These are phyloP conservation scores for Schizonepeta tenuifolia DNA, from an alignment of 257 asterid species.

Conservation along the genomic window DNA sequence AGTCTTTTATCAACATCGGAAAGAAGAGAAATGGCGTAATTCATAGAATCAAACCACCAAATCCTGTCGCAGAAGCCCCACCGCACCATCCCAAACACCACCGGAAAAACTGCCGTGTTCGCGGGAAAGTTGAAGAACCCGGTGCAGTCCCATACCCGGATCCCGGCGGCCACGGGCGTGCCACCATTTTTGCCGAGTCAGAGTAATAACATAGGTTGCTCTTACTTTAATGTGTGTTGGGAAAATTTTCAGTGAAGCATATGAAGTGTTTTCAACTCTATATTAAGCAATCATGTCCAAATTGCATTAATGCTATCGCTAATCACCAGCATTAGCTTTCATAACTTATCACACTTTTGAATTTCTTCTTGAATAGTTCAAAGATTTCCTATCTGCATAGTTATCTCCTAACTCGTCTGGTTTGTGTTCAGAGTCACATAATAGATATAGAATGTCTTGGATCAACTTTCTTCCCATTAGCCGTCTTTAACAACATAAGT, in stretches of 20 bases:
- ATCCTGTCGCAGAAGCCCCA: too few species aligned
- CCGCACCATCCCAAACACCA: too few species aligned
- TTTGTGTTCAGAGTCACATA: neutral
- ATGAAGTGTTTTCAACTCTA: neutral
- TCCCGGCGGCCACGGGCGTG: too few species aligned
- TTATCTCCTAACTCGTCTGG: neutral
- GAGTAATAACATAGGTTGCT: neutral
- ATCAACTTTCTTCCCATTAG: constrained; percentile 12
- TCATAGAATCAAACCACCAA: too few species aligned
- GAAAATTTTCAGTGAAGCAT: constrained; percentile 9
- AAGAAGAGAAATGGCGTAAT: too few species aligned
- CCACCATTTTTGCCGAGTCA: neutral
- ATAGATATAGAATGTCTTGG: constrained; percentile 5
- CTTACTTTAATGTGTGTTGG: constrained; percentile 1
- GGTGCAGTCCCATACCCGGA: too few species aligned
- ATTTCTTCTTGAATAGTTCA: neutral
- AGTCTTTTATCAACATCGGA: too few species aligned
- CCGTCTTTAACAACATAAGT: neutral
- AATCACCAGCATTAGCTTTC: too few species aligned
- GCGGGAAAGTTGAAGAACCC: too few species aligned
- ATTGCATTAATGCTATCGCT: constrained; percentile 15
- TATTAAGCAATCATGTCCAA: constrained; percentile 1
- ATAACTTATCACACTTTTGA: too few species aligned
- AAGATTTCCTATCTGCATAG: neutral
- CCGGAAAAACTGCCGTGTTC: too few species aligned